Conservation (phyloP, 768 basidiomycete genomes). For the Tulasnella sp. region DNA sequence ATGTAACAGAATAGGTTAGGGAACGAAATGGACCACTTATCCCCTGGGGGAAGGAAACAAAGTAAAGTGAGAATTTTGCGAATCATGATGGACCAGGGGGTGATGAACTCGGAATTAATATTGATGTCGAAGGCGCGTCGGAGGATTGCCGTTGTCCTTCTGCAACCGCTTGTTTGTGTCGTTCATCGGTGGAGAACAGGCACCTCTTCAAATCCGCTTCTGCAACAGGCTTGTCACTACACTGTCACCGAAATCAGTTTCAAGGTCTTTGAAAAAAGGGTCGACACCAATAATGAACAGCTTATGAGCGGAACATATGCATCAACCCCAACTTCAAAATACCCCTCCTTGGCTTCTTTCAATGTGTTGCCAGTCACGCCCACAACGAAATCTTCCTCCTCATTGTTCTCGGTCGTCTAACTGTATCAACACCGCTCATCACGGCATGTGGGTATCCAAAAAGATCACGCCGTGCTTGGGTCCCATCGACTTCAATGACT, state of each 20-base stretch:
- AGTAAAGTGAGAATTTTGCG: too few relatives aligned
- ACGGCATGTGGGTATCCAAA: conserved; percentile 29
- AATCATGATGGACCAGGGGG: too few relatives aligned
- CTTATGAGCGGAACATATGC: too few relatives aligned
- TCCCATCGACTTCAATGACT: background rate
- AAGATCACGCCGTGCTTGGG: conserved; percentile 27
- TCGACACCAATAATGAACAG: background rate
- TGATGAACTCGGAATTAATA: too few relatives aligned
- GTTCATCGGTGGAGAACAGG: conserved; percentile 8
- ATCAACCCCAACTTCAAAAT: too few relatives aligned
- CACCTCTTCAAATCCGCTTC: conserved; percentile 15
- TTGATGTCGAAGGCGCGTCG: too few relatives aligned
- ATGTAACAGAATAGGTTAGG: too few relatives aligned
- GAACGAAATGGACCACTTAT: too few relatives aligned
- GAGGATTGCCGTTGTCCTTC: background rate
- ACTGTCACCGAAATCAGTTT: background rate
- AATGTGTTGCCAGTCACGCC: too few relatives aligned
- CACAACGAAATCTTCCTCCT: conserved; percentile 28
- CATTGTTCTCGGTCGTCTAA: conserved; percentile 23
- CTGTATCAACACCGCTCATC: conserved; percentile 28
- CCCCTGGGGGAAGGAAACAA: too few relatives aligned
- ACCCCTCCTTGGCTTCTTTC: too few relatives aligned
- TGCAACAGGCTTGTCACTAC: conserved; percentile 21
- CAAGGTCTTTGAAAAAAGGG: background rate
- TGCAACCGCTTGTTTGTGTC: background rate